These are phyloP conservation scores for Fraxinus latifolia DNA, from an alignment of 305 asterid genomes.

Conservation along the genomic window DNA sequence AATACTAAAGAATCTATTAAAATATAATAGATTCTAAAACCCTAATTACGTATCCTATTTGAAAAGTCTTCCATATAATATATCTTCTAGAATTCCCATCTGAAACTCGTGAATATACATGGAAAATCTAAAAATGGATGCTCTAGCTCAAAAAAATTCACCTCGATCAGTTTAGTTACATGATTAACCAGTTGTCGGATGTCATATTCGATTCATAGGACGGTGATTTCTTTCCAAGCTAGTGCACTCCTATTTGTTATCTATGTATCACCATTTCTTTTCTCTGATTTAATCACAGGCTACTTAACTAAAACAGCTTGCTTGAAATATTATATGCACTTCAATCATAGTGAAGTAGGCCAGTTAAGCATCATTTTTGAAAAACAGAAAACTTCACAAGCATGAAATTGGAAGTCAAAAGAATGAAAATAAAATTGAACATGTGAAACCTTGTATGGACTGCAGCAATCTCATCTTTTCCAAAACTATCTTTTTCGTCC, in stretches of 20 bases:
- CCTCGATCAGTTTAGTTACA: background rate
- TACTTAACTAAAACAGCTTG: background rate
- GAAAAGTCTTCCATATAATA: no score
- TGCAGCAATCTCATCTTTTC: slow-evolving; percentile 92
- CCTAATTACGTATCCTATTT: no score
- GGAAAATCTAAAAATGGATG: background rate
- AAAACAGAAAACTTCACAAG: slow-evolving; percentile 12
- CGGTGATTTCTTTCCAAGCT: background rate
- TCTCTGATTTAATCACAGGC: background rate
- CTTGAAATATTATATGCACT: slow-evolving; percentile 12
- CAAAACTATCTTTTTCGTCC: slow-evolving; percentile 92
- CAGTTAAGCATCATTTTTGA: background rate
- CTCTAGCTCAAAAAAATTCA: background rate
- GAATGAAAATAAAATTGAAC: background rate
- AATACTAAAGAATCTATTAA: no score
- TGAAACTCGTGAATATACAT: background rate
- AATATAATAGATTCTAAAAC: no score
- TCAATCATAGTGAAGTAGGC: background rate
- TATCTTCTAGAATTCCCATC: no score
- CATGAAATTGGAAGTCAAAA: background rate
- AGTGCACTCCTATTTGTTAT: background rate
- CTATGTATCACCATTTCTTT: background rate
- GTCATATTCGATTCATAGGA: background rate
- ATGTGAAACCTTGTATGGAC: slow-evolving; percentile 73
- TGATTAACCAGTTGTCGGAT: background rate